phyloP scores from a whole-genome alignment of 768 basidiomycete genomes.

The Leccinum disarticulatum region DNA sequence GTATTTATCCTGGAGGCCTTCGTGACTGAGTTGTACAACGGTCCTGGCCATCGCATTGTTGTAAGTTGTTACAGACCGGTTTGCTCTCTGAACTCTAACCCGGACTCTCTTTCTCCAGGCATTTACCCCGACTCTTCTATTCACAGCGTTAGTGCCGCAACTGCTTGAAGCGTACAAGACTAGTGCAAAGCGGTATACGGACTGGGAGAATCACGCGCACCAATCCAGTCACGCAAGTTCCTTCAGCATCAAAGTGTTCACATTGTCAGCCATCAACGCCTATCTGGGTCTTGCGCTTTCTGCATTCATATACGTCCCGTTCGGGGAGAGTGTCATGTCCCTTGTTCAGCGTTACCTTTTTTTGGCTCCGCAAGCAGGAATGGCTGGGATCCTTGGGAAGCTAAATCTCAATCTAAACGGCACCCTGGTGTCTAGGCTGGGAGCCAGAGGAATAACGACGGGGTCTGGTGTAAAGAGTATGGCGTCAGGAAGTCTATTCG shows the following conservation, averaged over 20 bases:
- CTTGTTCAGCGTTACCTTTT: conserved; percentile 38
- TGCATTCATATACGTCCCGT: conserved; percentile 96
- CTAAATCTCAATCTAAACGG: conserved; percentile 25
- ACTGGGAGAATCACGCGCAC: conserved; percentile 91
- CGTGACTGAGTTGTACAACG: conserved; percentile 83
- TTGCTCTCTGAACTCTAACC: background rate
- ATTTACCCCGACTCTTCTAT: conserved; percentile 81
- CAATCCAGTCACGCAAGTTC: conserved; percentile 74
- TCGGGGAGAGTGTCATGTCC: conserved; percentile 82
- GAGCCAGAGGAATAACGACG: conserved; percentile 8
- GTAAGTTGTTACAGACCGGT: conserved; percentile 45
- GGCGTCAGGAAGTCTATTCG: conserved; percentile 41
- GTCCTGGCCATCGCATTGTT: conserved; percentile 75
- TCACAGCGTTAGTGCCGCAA: conserved; percentile 77
- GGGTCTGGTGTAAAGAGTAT: conserved; percentile 16
- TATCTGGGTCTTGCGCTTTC: conserved; percentile 90
- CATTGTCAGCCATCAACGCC: conserved; percentile 83
- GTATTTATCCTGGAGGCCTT: conserved; percentile 92
- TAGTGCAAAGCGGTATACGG: conserved; percentile 66
- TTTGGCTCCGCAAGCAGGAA: conserved; percentile 16
- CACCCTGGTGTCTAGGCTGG: conserved; percentile 33
- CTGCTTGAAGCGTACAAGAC: conserved; percentile 72
- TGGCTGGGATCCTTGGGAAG: conserved; percentile 21
- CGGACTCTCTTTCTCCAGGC: conserved; percentile 34
- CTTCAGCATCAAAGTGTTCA: conserved; percentile 88